Percentiles rank a stretch among this genome's conserved stretches.
These are phyloP conservation scores for Acer negundo DNA, from an alignment of 345 rosid species.

Conservation along the genomic window DNA sequence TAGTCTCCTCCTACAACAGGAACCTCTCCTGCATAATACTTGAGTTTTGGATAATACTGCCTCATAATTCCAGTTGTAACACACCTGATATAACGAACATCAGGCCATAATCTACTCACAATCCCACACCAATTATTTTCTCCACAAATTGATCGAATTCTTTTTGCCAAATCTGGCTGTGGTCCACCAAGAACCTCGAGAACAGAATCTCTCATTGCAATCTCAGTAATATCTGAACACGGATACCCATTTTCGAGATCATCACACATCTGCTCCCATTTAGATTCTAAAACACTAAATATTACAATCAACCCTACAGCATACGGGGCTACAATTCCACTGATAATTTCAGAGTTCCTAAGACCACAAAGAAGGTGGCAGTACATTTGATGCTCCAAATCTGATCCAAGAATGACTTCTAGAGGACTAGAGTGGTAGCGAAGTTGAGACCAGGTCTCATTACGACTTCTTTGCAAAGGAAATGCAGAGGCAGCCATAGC, in stretches of 20 bases:
- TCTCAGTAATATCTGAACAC: constrained; percentile 30
- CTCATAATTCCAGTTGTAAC: constrained; percentile 54
- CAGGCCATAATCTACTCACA: constrained; percentile 50
- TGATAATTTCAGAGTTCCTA: constrained; percentile 33
- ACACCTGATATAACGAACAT: constrained; percentile 44
- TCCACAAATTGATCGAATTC: constrained; percentile 35
- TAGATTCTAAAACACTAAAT: constrained; percentile 37
- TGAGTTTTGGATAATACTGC: constrained; percentile 48
- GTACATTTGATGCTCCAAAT: constrained; percentile 45
- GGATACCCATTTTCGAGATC: constrained; percentile 45
- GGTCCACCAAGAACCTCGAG: constrained; percentile 43
- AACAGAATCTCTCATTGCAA: constrained; percentile 42
- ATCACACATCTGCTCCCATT: constrained; percentile 47
- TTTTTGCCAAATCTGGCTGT: constrained; percentile 36
- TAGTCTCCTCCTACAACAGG: constrained; percentile 51
- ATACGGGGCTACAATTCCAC: constrained; percentile 45
- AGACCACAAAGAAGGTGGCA: constrained; percentile 59
- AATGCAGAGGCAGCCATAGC: constrained; percentile 51
- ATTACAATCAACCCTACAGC: constrained; percentile 40
- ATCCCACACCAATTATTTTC: constrained; percentile 46
- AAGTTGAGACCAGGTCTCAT: constrained; percentile 25
- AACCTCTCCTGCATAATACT: constrained; percentile 41
- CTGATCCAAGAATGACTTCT: constrained; percentile 44
- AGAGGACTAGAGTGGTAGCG: constrained; percentile 31
- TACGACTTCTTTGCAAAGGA: constrained; percentile 31